Base-by-base conservation (phyloP, 768 basidiomycete genomes). In the Tricholoma terreum region DNA sequence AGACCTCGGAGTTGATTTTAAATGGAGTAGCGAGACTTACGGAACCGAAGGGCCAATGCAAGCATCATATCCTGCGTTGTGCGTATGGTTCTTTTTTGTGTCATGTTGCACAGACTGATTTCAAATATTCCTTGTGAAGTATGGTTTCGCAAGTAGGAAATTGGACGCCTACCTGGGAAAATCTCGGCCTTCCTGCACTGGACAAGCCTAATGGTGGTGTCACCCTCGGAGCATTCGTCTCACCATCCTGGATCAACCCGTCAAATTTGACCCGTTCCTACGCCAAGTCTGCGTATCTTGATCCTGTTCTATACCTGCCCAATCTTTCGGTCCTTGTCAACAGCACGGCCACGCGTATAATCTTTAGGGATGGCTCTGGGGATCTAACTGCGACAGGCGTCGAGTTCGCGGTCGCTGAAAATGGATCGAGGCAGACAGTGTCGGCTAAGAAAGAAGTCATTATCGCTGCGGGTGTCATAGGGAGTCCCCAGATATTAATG, bases 311-410 rank as follows among this genome's bases (percentile, higher is more conserved):
- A 0, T 79, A 83, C 19, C 80, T 86, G 43, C 56, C 77, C 21
- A 89, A 89, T 64, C 77, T 89, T 38, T 80, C 83, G 63, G 80
- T 90, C 58, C 74, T 89, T 21, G 73, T 81, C 8, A 80, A 82
- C 54, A 75, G 80, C 12, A 85, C 83, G 6, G 87, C 86, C 54
- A 81, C 86, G 2, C 75, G 79, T 21, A 70, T 85, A 38, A 58
- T 80, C 22, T 82, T 84, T 59, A 59, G 56, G 40, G 38, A 61
- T 57, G 59, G 63, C 17, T 74, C 74, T 11, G 75, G 72, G 43
- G 69, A 79, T 34, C 66, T 78, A 17, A 74, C 75, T 35, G 84
- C 82, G 2, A 78, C 75, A 31, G 78, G 76, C 3, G 77, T 86
- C 31, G 76, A 79, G 63, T 85, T 77, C 65, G 76, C 80, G 8